These are phyloP conservation scores for Aspergillus pseudotamarii DNA, from an alignment of 2,329 filamentous ascomycete species.

Conservation along the genomic window DNA sequence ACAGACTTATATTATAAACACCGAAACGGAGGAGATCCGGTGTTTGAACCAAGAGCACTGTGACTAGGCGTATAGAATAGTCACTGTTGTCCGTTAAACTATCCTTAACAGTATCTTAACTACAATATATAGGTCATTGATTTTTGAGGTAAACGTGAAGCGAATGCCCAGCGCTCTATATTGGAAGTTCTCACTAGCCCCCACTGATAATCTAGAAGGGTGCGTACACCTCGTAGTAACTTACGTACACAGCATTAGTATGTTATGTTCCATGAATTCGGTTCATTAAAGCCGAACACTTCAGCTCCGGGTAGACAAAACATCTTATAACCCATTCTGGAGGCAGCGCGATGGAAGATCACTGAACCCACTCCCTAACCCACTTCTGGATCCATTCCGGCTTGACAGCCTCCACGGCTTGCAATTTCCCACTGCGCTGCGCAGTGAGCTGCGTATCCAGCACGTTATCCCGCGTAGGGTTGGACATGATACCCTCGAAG, in stretches of 20 bases:
- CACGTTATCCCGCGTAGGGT: conserved; percentile 13
- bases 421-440: conserved; percentile 29
- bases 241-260: neutral
- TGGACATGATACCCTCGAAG: conserved; percentile 25
- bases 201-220: no score
- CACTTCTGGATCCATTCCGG: conserved; percentile 39
- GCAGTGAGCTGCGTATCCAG: conserved; percentile 20
- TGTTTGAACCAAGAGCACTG: neutral
- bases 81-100: neutral
- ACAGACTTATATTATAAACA: neutral
- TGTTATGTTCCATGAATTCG: neutral
- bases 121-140: neutral
- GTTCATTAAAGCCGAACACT: neutral
- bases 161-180: no score
- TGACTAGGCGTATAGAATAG: neutral
- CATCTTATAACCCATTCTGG: neutral
- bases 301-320: neutral
- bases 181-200: no score
- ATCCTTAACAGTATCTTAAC: neutral
- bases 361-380: conserved; percentile 36
- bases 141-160: neutral
- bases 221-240: neutral
- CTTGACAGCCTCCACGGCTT: conserved; percentile 28
- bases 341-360: neutral
- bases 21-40: neutral